Evolutionary conservation across 768 basidiomycete species (phyloP).

Genomic region (Podaxis rugospora): DNA sequence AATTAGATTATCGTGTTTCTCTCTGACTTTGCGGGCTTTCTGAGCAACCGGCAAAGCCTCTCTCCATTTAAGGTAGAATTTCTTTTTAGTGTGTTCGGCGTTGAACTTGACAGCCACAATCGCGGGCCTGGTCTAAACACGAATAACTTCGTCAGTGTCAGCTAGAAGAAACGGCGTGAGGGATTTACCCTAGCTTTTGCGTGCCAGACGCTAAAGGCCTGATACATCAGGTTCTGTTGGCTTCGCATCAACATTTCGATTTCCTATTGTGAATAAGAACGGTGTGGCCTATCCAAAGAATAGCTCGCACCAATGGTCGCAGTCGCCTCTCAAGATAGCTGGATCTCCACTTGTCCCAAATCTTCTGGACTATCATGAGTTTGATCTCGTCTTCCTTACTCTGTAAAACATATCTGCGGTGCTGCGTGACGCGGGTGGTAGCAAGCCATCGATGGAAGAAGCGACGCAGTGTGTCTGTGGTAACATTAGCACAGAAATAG

Average conservation of each 20-base stretch:
- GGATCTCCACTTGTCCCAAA: conserved; percentile 82
- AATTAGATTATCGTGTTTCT: conserved; percentile 2
- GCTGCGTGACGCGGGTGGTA: conserved; percentile 54
- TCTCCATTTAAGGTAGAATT: conserved; percentile 64
- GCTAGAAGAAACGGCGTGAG: neutral
- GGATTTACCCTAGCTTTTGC: conserved; percentile 59
- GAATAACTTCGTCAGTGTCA: neutral
- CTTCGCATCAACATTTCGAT: conserved; percentile 53
- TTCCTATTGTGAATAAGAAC: conserved; percentile 37
- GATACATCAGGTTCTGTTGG: conserved; percentile 57
- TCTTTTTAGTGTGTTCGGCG: conserved; percentile 53
- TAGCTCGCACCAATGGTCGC: conserved; percentile 49
- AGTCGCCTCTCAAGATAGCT: conserved; percentile 62
- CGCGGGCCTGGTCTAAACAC: conserved; percentile 65
- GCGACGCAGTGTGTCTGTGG: conserved; percentile 59
- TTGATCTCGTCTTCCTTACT: conserved; percentile 62
- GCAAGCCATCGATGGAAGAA: conserved; percentile 70
- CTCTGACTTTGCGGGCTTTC: conserved; percentile 61
- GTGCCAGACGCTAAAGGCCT: conserved; percentile 73
- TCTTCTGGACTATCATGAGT: conserved; percentile 41
- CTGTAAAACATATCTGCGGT: conserved; percentile 54
- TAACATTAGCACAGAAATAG: conserved; percentile 4
- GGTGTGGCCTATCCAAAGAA: neutral
- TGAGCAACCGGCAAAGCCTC: conserved; percentile 67
- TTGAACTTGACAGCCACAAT: conserved; percentile 53